Evolutionary conservation across 148 eudicot species (phyloP), one percentile per base, ranked within the genome.

Genomic region (Rhododendron vialii): DNA sequence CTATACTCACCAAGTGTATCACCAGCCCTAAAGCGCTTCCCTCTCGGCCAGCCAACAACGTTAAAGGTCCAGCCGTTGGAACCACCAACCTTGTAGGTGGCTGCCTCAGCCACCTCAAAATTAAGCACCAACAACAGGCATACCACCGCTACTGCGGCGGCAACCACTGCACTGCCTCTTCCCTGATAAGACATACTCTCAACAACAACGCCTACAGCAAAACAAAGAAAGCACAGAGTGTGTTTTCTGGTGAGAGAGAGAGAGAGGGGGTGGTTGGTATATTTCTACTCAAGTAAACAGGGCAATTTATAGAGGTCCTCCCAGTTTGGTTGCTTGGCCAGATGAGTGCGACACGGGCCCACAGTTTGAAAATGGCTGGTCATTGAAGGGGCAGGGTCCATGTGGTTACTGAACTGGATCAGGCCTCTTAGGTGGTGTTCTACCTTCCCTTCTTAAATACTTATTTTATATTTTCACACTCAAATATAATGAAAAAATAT

Each of bases 21-120:
- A 67, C 96, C 94, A 28, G 93, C 92, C 43, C 59, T 86, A n/a
- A 92, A 94, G 77, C 75, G 75, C 90, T 94, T 92, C 84, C 95
- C 95, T 3, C 73, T 87, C 20, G 93, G 91, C 94, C 94, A 91
- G 38, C 78, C 36, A 28, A 36, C 86, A 1, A 78, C 73, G 80
- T 89, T 89, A 50, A 86, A 91, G 71, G 91, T 80, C 96, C 94
- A 94, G 3, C 96, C 96, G 5, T 81, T 20, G 24, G 82, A 61
- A 28, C 55, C 96, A 2, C 96, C 96, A 28, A 94, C 96, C 24
- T 85, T 89, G 86, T 81, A 92, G 79, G 85, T 78, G 45, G 90
- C 88, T 24, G 94, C 92, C 47, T 90, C 83, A 47, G 91, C 88
- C 86, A 81, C 82, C 73, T 82, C 84, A 20, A 38, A 81, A 6